Evolutionary conservation across 1,284 basidiomycete genomes (phyloP).

Genomic region (Coriolopsis trogii): DNA sequence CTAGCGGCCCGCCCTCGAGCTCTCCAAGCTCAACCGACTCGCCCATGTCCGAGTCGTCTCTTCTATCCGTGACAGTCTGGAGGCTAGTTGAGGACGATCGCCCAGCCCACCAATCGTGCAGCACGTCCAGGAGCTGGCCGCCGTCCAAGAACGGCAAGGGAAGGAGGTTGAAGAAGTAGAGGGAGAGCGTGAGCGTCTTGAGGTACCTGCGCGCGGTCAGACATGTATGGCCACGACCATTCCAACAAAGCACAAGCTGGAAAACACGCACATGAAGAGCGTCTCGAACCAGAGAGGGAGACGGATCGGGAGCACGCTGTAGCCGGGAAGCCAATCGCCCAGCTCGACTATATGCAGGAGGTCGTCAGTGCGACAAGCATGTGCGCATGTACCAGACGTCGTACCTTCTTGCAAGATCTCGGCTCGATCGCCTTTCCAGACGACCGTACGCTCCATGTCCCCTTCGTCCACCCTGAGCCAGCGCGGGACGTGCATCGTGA

Average conservation of each 20-base stretch:
- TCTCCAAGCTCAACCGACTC: not conserved
- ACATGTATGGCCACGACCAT: too few species aligned
- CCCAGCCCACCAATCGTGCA: constrained; percentile 7
- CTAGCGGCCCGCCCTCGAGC: constrained; percentile 6
- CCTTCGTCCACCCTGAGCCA: constrained; percentile 11
- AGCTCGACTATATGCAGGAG: constrained; percentile 51
- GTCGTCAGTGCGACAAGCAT: not conserved
- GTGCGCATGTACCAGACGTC: constrained; percentile 8
- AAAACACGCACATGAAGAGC: constrained; percentile 55
- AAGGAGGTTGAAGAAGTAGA: constrained; percentile 74
- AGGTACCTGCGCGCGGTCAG: constrained; percentile 52
- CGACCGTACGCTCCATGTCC: constrained; percentile 37
- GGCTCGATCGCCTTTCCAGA: constrained; percentile 71
- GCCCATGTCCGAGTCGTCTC: too few species aligned
- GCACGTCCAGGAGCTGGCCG: constrained; percentile 44
- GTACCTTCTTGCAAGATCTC: constrained; percentile 75
- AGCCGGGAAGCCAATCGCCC: constrained; percentile 48
- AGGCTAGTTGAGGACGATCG: not conserved
- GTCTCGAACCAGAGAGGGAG: constrained; percentile 40
- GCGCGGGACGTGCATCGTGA: constrained; percentile 37
- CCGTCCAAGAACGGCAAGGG: constrained; percentile 70
- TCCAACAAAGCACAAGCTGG: too few species aligned
- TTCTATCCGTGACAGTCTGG: not conserved
- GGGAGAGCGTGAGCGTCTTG: constrained; percentile 60
- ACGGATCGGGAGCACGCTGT: constrained; percentile 46